Evolutionary conservation across 1,139 yeast species (phyloP), one percentile per base, ranked within the genome.

Genomic region (Kodamaea sp.): DNA sequence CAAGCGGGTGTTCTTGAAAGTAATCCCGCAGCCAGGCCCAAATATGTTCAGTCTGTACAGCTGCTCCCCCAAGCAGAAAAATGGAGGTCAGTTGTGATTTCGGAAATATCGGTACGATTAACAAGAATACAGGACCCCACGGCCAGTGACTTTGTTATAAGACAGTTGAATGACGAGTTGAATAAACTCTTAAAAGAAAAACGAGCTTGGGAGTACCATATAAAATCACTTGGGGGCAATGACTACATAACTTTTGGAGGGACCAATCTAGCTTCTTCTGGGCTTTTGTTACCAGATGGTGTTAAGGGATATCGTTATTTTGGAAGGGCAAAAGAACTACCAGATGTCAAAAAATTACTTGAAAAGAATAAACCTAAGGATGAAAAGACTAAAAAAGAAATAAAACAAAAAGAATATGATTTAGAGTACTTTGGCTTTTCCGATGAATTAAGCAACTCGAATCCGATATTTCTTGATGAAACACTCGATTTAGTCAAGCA

Each of bases 291-390:
- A 33, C 39, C 35, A 24, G 48, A 49, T 24, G 44, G 42, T 10
- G 55, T 67, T 10, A 65, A 78, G 36, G 86, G 89, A 1, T 80
- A 79, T 51, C 63, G 85, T 46, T 89, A 86, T 58, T 89, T 79
- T 62, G 97, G 97, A 0, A 62, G 96, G 35, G 96, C 96, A 0
- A 72, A 78, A 39, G 94, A 87, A 34, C 62, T 89, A 9, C 86
- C 90, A 0, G 96, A 87, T 48, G 90, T 84, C 4, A 73, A 77
- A 44, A 74, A 75, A 44, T 48, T 79, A 27, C 50, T 82, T 25
- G 65, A 71, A 42, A 31, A 38, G 26, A 41, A 40, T 38, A 40
- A 36, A 26, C 33, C 42, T 7, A 44, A 37, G 31, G 23, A 35
- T 8, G 34, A 36, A 37, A 47, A 63, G 43, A 48, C 49, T 39